Conservation (phyloP, 164 flowering plant species). For the Amborella trichopoda region DNA sequence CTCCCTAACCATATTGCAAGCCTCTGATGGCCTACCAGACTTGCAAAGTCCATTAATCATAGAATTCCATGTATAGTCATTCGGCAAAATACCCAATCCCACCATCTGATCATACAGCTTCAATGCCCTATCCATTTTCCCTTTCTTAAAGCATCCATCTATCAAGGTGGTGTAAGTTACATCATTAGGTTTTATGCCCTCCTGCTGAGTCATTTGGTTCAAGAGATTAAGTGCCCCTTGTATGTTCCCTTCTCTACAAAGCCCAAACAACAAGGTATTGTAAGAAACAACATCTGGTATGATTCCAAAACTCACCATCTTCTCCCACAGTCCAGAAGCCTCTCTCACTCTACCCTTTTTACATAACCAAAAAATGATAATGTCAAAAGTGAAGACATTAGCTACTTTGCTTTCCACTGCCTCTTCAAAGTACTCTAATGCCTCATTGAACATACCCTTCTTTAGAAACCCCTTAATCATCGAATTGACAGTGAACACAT, state of each 20-base stretch:
- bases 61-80: conserved; percentile 41
- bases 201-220: conserved; percentile 30
- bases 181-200: conserved; percentile 42
- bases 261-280: conserved; percentile 48
- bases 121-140: conserved; percentile 32
- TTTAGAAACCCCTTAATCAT: conserved; percentile 39
- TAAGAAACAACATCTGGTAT: conserved; percentile 42
- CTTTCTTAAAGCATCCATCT: conserved; percentile 48
- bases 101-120: conserved; percentile 36
- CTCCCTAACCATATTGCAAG: conserved; percentile 28
- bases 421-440: conserved; percentile 42
- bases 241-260: conserved; percentile 40
- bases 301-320: conserved; percentile 39
- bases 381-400: conserved; percentile 38
- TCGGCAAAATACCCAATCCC: conserved; percentile 23
- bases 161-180: conserved; percentile 46
- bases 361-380: conserved; percentile 35
- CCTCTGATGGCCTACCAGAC: conserved; percentile 36
- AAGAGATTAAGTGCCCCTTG: conserved; percentile 29
- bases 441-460: conserved; percentile 22
- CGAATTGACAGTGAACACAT: conserved; percentile 27
- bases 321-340: conserved; percentile 36
- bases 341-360: conserved; percentile 33
- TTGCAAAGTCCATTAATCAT: conserved; percentile 58
- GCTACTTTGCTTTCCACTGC: conserved; percentile 43